Percentiles rank a stretch among this genome's conserved stretches.
These are phyloP conservation scores for Chlamydomonas sp. DNA, from an alignment of 139 green algal genomes.

Conservation along the genomic window DNA sequence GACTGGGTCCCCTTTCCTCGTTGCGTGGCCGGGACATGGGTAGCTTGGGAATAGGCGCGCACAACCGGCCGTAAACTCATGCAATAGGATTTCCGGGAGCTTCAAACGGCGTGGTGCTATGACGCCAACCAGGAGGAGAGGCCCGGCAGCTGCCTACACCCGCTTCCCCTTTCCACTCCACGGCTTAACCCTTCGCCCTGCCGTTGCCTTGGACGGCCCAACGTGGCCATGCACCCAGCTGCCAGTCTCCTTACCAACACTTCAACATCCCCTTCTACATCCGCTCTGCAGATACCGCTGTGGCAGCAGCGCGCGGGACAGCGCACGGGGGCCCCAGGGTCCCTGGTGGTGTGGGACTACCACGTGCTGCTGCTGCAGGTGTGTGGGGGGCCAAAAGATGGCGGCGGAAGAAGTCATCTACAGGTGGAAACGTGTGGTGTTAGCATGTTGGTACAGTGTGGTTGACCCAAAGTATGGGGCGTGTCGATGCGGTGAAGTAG, in stretches of 20 bases:
- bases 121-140: neutral
- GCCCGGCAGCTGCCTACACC: neutral
- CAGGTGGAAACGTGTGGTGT: too few species aligned
- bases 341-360: constrained; percentile 61
- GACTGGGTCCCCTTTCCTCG: too few species aligned
- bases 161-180: neutral
- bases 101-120: neutral
- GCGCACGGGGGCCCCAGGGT: neutral
- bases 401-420: neutral
- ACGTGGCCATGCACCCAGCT: neutral
- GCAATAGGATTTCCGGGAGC: too few species aligned
- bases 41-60: too few species aligned
- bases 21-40: too few species aligned
- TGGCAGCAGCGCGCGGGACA: constrained; percentile 50
- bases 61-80: too few species aligned
- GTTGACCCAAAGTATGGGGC: too few species aligned
- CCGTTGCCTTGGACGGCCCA: too few species aligned
- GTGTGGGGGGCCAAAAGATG: neutral
- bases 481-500: too few species aligned
- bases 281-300: constrained; percentile 41
- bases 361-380: constrained; percentile 47
- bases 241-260: neutral
- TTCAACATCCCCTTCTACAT: neutral
- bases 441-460: too few species aligned
- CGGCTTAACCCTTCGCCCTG: neutral